Evolutionary conservation across 345 rosid species (phyloP).

Genomic region (Sonneratia caseolaris): DNA sequence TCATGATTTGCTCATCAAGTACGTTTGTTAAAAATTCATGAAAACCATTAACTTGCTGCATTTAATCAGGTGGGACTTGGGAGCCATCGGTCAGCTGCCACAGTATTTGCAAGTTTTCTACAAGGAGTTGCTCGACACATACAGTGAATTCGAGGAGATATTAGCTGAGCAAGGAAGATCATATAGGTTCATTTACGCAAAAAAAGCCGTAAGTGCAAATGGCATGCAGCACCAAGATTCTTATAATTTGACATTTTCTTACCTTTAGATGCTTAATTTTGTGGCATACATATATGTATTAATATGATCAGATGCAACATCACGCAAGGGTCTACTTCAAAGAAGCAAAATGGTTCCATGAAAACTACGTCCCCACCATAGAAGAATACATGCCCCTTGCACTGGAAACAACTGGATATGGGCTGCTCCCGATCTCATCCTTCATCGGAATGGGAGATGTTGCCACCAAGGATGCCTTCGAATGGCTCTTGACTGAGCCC

Average conservation of each 20-base stretch:
- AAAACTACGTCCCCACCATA: slow-evolving; percentile 12
- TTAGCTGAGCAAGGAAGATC: not conserved
- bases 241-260: too few species aligned
- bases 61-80: too few species aligned
- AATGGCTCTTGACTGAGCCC: slow-evolving; percentile 12
- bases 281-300: too few species aligned
- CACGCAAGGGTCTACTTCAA: slow-evolving; percentile 9
- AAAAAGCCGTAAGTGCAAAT: slow-evolving; percentile 16
- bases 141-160: not conserved
- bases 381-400: slow-evolving; percentile 25
- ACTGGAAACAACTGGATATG: slow-evolving; percentile 6
- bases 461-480: slow-evolving; percentile 12
- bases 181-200: slow-evolving; percentile 7
- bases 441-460: slow-evolving; percentile 20
- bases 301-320: slow-evolving; percentile 10
- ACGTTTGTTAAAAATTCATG: not conserved
- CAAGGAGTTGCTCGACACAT: not conserved
- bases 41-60: too few species aligned
- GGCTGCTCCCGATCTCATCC: slow-evolving; percentile 8
- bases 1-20: too few species aligned
- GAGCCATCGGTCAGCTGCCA: too few species aligned
- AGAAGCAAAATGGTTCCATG: slow-evolving; percentile 23
- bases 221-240: too few species aligned
- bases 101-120: not conserved
- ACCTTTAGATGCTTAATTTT: too few species aligned